phyloP scores from a whole-genome alignment of 129 eudicot species.

The Flaveria sonorensis region DNA sequence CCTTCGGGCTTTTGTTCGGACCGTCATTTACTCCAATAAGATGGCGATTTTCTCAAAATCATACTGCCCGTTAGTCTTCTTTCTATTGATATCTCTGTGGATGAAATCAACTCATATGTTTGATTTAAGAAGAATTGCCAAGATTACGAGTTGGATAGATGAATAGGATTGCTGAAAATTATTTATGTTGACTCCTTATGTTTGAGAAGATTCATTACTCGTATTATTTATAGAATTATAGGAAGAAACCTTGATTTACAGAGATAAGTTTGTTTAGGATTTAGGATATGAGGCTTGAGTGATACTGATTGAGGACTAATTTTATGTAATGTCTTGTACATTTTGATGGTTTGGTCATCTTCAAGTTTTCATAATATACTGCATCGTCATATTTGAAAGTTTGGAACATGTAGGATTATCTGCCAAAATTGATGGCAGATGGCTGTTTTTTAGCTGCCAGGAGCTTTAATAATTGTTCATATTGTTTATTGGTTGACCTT shows the following conservation, averaged over 20 bases:
- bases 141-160: slow-evolving; percentile 3
- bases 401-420: neutral
- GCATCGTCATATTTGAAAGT: neutral
- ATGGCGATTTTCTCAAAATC: slow-evolving; percentile 94
- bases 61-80: slow-evolving; percentile 76
- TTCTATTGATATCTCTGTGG: neutral
- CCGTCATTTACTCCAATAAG: slow-evolving; percentile 78
- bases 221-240: neutral
- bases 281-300: neutral
- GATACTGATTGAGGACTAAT: slow-evolving; percentile 16
- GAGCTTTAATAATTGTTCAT: no score
- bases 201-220: slow-evolving; percentile 16
- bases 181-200: slow-evolving; percentile 3
- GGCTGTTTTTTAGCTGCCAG: no score
- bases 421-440: neutral
- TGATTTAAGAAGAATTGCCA: neutral
- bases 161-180: slow-evolving; percentile 5
- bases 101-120: slow-evolving; percentile 15
- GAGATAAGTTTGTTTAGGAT: slow-evolving; percentile 4
- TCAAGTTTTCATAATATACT: no score
- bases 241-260: neutral
- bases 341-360: neutral
- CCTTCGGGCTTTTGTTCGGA: slow-evolving; percentile 83
- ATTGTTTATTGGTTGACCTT: no score
- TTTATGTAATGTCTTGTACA: neutral